phyloP scores from a whole-genome alignment of 108 stramenopile species.

The Skeletonema grethae region DNA sequence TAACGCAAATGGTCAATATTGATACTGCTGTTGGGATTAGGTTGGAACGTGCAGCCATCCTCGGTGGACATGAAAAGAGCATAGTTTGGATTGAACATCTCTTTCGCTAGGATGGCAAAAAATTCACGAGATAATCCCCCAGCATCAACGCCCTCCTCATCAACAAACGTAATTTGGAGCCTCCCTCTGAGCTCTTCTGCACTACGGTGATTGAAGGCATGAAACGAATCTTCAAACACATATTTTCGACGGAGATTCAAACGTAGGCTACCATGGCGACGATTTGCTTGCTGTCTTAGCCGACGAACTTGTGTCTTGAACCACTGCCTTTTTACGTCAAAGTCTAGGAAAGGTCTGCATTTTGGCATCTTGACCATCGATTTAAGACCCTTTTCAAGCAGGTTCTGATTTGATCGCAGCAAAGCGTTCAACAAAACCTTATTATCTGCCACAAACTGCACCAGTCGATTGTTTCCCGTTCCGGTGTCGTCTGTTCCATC shows the following conservation, averaged over 20 bases:
- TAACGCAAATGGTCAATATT: conserved; percentile 96
- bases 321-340: conserved; percentile 94
- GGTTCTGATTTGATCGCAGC: conserved; percentile 81
- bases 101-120: conserved; percentile 95
- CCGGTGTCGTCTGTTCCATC: conserved; percentile 19
- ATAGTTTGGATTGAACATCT: conserved; percentile 98
- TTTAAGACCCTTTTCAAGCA: conserved; percentile 87
- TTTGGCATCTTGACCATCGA: conserved; percentile 86
- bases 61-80: conserved; percentile 95
- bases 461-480: conserved; percentile 51
- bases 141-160: conserved; percentile 99
- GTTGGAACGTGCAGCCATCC: conserved; percentile 97
- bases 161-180: conserved; percentile 92
- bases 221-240: conserved; percentile 97
- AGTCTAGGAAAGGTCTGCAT: conserved; percentile 87
- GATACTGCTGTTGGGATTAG: conserved; percentile 93
- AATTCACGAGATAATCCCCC: conserved; percentile 98
- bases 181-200: conserved; percentile 97
- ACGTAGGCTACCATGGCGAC: conserved; percentile 88
- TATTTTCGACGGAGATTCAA: conserved; percentile 84
- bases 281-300: conserved; percentile 81
- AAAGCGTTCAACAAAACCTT: conserved; percentile 91
- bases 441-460: conserved; percentile 87
- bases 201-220: conserved; percentile 88
- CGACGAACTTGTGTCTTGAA: conserved; percentile 87